phyloP scores from a whole-genome alignment of 495 filamentous ascomycete genomes.

The Polyplosphaeria fusca region DNA sequence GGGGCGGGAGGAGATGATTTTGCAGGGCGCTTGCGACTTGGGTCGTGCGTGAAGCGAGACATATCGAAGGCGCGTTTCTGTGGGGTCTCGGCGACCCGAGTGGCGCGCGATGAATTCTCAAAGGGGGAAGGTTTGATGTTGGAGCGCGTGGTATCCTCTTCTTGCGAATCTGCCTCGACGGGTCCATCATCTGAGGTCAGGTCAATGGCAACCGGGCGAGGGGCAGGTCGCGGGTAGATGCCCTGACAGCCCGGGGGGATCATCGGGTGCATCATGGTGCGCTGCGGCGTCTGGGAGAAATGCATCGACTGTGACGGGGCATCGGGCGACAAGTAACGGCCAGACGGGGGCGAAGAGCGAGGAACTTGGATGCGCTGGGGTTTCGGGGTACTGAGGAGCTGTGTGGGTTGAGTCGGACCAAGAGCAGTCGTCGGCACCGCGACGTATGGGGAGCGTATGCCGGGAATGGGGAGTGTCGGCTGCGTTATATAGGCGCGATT shows the following conservation, averaged over 20 bases:
- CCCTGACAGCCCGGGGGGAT: slow-evolving; percentile 77
- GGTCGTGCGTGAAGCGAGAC: slow-evolving; percentile 18
- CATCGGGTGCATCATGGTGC: slow-evolving; percentile 46
- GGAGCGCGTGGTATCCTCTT: slow-evolving; percentile 31
- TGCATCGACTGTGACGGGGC: slow-evolving; percentile 6
- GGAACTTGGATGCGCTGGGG: slow-evolving; percentile 61
- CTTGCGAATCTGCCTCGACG: slow-evolving; percentile 30
- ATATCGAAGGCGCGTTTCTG: slow-evolving; percentile 25
- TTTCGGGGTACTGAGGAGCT: slow-evolving; percentile 38
- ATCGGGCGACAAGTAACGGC: slow-evolving; percentile 21
- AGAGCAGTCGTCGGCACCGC: not conserved
- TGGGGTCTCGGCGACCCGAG: slow-evolving; percentile 24
- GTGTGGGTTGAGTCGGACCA: slow-evolving; percentile 34
- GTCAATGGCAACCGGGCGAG: slow-evolving; percentile 22
- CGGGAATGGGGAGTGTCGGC: slow-evolving; percentile 43
- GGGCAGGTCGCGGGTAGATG: slow-evolving; percentile 50
- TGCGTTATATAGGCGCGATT: slow-evolving; percentile 48
- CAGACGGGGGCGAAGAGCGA: slow-evolving; percentile 48
- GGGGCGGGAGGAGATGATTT: slow-evolving; percentile 38
- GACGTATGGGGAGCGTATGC: slow-evolving; percentile 8
- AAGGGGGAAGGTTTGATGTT: slow-evolving; percentile 41
- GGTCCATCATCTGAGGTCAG: slow-evolving; percentile 30
- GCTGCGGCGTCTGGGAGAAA: not conserved
- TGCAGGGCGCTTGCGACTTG: slow-evolving; percentile 39
- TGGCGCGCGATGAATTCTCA: slow-evolving; percentile 14